A percentile compares a stretch with the other conserved stretches of the same genome.
phyloP scores from a whole-genome alignment of 306 rosid genomes.

The Albizia julibrissin region DNA sequence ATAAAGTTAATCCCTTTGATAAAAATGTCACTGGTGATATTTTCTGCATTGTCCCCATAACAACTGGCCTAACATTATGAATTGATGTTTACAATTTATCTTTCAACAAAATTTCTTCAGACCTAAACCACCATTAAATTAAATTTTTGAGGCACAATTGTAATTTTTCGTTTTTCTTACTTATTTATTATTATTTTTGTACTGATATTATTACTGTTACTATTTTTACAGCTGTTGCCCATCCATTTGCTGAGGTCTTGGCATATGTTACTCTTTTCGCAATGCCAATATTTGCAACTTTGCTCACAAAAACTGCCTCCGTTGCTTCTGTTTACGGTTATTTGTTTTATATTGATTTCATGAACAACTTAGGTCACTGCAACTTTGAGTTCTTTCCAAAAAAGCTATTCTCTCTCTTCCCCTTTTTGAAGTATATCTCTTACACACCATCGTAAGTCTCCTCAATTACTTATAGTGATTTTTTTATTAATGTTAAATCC shows the following conservation, averaged over 20 bases:
- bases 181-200: background rate
- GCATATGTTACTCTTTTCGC: constrained; percentile 41
- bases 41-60: too few relatives aligned
- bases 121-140: background rate
- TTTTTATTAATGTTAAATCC: too few relatives aligned
- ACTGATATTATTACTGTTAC: background rate
- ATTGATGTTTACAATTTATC: too few relatives aligned
- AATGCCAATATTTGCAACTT: background rate
- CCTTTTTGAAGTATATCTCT: background rate
- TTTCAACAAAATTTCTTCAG: background rate
- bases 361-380: background rate
- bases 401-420: background rate
- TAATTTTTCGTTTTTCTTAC: too few relatives aligned
- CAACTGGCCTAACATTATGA: too few relatives aligned
- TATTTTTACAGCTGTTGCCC: constrained; percentile 47
- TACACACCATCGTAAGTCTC: background rate
- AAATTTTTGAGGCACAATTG: too few relatives aligned
- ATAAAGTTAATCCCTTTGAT: too few relatives aligned
- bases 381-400: background rate
- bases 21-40: too few relatives aligned
- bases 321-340: background rate
- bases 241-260: constrained; percentile 58
- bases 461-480: background rate
- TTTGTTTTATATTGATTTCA: background rate
- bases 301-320: background rate